Evolutionary conservation across 108 stramenopile species (phyloP).

Genomic region (Skeletonema grethae): DNA sequence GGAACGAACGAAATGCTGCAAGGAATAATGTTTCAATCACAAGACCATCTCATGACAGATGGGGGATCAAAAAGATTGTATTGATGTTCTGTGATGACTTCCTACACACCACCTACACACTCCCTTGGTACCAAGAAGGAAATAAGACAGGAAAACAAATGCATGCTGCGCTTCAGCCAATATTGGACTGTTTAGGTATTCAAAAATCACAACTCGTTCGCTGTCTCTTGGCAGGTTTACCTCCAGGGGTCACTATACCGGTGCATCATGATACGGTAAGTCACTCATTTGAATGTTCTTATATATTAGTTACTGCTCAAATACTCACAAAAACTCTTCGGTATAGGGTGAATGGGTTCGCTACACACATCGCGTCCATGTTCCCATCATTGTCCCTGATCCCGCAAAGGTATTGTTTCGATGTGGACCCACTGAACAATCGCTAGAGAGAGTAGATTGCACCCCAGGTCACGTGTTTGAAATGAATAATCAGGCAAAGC

Average conservation of each 20-base stretch:
- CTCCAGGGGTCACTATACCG: conserved; percentile 94
- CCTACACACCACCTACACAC: conserved; percentile 77
- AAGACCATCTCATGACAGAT: conserved; percentile 93
- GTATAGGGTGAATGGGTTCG: conserved; percentile 89
- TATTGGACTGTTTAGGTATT: conserved; percentile 68
- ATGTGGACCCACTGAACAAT: conserved; percentile 71
- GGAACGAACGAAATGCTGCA: conserved; percentile 78
- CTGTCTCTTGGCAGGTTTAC: conserved; percentile 91
- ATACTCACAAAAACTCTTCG: too few relatives aligned
- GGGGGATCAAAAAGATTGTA: conserved; percentile 97
- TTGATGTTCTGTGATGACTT: conserved; percentile 98
- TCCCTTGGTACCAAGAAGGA: conserved; percentile 87
- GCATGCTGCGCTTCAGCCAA: conserved; percentile 72
- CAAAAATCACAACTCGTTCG: conserved; percentile 70
- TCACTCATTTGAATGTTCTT: too few relatives aligned
- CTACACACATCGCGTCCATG: conserved; percentile 94
- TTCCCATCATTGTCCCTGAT: conserved; percentile 84
- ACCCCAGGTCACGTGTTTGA: conserved; percentile 93
- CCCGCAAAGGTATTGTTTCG: conserved; percentile 81
- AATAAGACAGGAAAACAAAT: conserved; percentile 43
- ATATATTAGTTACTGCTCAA: too few relatives aligned
- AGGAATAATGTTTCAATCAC: conserved; percentile 82
- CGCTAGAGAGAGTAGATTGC: conserved; percentile 81
- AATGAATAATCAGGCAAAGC: conserved; percentile 98
- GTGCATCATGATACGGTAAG: conserved; percentile 91